phyloP scores from a whole-genome alignment of 2,329 filamentous ascomycete species.

The Exophiala sp. region DNA sequence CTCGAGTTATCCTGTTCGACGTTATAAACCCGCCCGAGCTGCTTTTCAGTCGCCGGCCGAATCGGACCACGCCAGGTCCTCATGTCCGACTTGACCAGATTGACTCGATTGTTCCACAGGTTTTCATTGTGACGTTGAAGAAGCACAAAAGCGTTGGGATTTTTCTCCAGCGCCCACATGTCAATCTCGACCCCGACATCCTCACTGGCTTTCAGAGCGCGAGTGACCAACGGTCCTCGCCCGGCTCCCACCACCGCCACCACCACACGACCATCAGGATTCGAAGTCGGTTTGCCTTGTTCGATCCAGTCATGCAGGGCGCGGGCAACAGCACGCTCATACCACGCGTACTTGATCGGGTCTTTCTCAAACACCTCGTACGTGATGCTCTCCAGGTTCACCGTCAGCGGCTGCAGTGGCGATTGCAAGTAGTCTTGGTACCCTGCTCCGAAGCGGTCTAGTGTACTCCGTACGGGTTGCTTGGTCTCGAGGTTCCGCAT shows the following conservation, averaged over 20 bases:
- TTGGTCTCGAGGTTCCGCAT: conserved; percentile 76
- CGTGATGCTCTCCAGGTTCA: conserved; percentile 93
- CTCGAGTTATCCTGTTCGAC: conserved; percentile 29
- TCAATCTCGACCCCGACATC: conserved; percentile 70
- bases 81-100: conserved; percentile 94
- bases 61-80: conserved; percentile 82
- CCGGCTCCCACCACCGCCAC: conserved; percentile 91
- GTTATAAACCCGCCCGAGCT: conserved; percentile 26
- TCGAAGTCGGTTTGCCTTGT: conserved; percentile 67
- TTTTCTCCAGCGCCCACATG: conserved; percentile 91
- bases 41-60: conserved; percentile 10
- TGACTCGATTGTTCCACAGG: conserved; percentile 74
- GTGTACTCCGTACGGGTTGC: conserved; percentile 59
- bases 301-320: conserved; percentile 74
- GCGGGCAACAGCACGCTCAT: conserved; percentile 74
- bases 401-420: conserved; percentile 85
- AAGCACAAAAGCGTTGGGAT: conserved; percentile 93
- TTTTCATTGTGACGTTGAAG: conserved; percentile 77
- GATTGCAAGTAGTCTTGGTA: conserved; percentile 95
- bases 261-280: conserved; percentile 64
- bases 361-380: conserved; percentile 99
- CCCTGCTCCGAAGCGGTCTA: conserved; percentile 63
- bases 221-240: conserved; percentile 82
- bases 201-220: conserved; percentile 73
- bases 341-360: conserved; percentile 95